A percentile compares a stretch with the other conserved stretches of the same genome.
phyloP scores from a whole-genome alignment of 1,284 basidiomycete genomes.

The Irpex sp. region DNA sequence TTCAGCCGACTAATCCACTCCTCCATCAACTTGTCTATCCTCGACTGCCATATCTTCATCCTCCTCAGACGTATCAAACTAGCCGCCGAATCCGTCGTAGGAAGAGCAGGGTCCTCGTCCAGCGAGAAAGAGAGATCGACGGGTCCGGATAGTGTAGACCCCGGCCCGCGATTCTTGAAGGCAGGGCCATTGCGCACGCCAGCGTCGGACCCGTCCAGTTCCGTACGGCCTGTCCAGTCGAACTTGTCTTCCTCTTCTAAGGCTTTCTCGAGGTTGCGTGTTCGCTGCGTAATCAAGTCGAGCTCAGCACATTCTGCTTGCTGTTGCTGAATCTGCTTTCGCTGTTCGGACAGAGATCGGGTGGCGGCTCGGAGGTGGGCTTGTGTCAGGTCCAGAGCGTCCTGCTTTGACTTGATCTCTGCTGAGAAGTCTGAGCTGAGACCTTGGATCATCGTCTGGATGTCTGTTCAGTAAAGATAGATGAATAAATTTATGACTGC shows the following conservation, averaged over 20 bases:
- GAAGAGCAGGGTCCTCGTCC: conserved; percentile 66
- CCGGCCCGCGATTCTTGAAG: conserved; percentile 68
- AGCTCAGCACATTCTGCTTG: conserved; percentile 70
- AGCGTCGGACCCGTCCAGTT: conserved; percentile 55
- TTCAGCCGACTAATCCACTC: conserved; percentile 68
- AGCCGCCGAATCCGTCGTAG: conserved; percentile 51
- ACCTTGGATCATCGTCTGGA: conserved; percentile 79
- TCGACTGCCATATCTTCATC: conserved; percentile 77
- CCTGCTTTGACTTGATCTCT: conserved; percentile 87
- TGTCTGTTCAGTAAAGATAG: conserved; percentile 47
- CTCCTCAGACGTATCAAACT: conserved; percentile 71
- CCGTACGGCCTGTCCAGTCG: conserved; percentile 88
- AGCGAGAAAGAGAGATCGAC: conserved; percentile 60
- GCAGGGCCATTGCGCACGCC: conserved; percentile 43
- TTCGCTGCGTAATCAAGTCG: conserved; percentile 73
- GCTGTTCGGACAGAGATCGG: conserved; percentile 84
- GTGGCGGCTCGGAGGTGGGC: conserved; percentile 87
- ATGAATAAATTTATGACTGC: background rate
- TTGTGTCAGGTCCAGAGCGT: conserved; percentile 82
- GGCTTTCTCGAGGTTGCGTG: conserved; percentile 79
- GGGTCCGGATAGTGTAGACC: conserved; percentile 52
- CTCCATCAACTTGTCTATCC: conserved; percentile 74
- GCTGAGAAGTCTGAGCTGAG: conserved; percentile 76
- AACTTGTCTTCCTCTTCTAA: conserved; percentile 73
- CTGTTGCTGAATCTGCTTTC: conserved; percentile 78